Base-by-base conservation (phyloP, 306 rosid genomes). In the Trichosanthes truncata region DNA sequence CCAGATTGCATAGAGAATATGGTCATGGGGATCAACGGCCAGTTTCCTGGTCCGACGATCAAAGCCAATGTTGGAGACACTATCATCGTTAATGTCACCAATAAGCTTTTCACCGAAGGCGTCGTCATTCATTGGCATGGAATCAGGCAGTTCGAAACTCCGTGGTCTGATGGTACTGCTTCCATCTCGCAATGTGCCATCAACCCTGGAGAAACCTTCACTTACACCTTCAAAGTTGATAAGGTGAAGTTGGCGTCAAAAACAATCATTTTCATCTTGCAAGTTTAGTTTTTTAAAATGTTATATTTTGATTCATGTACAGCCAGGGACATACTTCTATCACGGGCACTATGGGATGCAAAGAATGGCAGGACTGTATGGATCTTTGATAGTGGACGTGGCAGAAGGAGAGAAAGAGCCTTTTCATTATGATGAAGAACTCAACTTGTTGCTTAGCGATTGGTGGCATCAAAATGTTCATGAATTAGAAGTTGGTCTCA, bases 91-190 rank as follows among this genome's bases (percentile, higher is more conserved):
- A 85, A 84, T 1, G 85, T 93, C 83, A 87, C 91, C 61, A 93
- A 93, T 80, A 93, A 87, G 81, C 92, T 93, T 45, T 10, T 7
- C 77, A 90, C 98, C 0, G 97, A 93, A 55, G 98, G 98, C 7
- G 91, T 93, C 49, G 95, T 91, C 29, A 88, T 93, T 80, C 97
- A 93, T 76, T 93, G 97, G 97, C 98, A 91, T 78, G 98, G 97
- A 48, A 90, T 93, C 62, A 3, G 75, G 15, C 82, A 92, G 92
- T 0, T 76, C 31, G 95, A 90, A 59, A 91, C 91, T 14, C 95
- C 98, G 6, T 91, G 98, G 98, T 95, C 97, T 0, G 97, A 91
- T 80, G 98, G 97, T 53, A 93, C 95, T 35, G 95, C 98, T 31
- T 82, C 91, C 40, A 90, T 93, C 29, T 91, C 97, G 0, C 98